Conservation (phyloP, 176 grass and related monocot genomes). For the sorghum (Sorghum bicolor) region Sorghum_bicolor_NCBIv3 NC_012873.2:5984501-5985000, state of each 20-base stretch:
- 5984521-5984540: not conserved
- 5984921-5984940: not conserved
- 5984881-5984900: slow-evolving; percentile 1
- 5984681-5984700: too few relatives aligned
- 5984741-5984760: too few relatives aligned
- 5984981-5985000: not conserved
- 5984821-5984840: not conserved
- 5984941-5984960: not conserved
- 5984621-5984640: too few relatives aligned
- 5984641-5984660: too few relatives aligned
- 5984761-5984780: too few relatives aligned
- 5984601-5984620: too few relatives aligned
- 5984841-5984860: slow-evolving; percentile 7
- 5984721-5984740: too few relatives aligned
- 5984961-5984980: slow-evolving; percentile 4
- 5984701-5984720: too few relatives aligned
- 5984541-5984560: not conserved
- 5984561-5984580: not conserved
- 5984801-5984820: too few relatives aligned
- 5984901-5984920: not conserved
- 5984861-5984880: slow-evolving; percentile 20
- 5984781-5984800: too few relatives aligned
- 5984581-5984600: too few relatives aligned
- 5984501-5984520: not conserved
- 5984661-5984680: too few relatives aligned